Evolutionary conservation across 768 basidiomycete genomes (phyloP).

Genomic region (Psilocybe subaeruginosa): DNA sequence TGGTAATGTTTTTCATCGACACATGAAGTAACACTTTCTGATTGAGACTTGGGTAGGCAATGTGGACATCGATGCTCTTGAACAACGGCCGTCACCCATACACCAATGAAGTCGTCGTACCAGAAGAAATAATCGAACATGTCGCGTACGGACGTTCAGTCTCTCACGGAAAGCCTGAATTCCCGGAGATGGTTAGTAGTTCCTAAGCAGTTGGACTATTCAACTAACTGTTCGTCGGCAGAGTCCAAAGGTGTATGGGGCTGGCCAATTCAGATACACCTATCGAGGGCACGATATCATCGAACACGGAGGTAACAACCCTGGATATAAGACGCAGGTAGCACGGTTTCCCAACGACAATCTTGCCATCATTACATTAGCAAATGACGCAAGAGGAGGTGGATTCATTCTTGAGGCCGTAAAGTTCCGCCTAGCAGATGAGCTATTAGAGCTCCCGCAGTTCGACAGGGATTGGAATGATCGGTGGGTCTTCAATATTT

Average conservation of each 20-base stretch:
- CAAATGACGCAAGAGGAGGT: constrained; percentile 41
- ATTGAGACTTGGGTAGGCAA: constrained; percentile 16
- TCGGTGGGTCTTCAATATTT: constrained; percentile 23
- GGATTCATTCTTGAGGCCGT: constrained; percentile 35
- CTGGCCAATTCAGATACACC: constrained; percentile 39
- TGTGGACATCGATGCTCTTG: constrained; percentile 44
- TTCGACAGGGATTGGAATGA: constrained; percentile 41
- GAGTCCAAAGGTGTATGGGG: constrained; percentile 43
- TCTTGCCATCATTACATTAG: constrained; percentile 40
- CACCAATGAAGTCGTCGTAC: constrained; percentile 39
- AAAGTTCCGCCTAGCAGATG: constrained; percentile 40
- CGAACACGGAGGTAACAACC: constrained; percentile 45
- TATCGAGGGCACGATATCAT: constrained; percentile 45
- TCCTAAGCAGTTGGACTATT: neutral
- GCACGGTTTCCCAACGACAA: constrained; percentile 38
- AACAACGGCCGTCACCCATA: constrained; percentile 41
- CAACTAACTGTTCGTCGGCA: constrained; percentile 12
- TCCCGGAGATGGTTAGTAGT: constrained; percentile 36
- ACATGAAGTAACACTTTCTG: neutral
- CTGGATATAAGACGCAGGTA: constrained; percentile 36
- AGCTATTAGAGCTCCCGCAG: constrained; percentile 29
- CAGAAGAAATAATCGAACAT: constrained; percentile 36
- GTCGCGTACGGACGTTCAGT: constrained; percentile 39
- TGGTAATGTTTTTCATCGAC: constrained; percentile 29
- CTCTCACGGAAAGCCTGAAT: constrained; percentile 33